These are phyloP conservation scores for Hapsidospora chrysogenum DNA, from an alignment of 495 filamentous ascomycete genomes.

Conservation along the genomic window DNA sequence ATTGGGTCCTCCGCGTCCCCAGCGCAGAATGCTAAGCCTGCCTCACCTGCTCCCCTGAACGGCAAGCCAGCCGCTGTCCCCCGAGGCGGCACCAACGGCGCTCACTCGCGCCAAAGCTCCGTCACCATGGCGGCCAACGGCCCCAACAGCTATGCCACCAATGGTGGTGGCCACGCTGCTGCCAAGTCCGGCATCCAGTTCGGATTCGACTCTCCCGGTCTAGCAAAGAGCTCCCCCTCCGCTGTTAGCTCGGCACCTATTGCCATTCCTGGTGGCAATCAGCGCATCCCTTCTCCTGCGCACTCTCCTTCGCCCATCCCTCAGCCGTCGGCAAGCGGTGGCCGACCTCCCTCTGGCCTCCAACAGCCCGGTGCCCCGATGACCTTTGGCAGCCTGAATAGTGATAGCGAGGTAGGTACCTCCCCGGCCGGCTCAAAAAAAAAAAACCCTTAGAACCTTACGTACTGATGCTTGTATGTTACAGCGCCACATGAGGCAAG, in stretches of 20 bases:
- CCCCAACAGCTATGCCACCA: conserved; percentile 59
- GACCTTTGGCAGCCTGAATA: conserved; percentile 72
- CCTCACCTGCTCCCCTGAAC: conserved; percentile 65
- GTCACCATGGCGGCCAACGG: conserved; percentile 75
- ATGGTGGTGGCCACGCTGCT: conserved; percentile 42
- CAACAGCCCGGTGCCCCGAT: conserved; percentile 44
- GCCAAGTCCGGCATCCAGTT: conserved; percentile 54
- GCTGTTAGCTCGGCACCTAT: conserved; percentile 40
- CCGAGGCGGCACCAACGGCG: conserved; percentile 43
- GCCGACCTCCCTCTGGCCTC: conserved; percentile 52
- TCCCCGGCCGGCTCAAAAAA: too few species aligned
- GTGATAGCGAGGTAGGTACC: conserved; percentile 60
- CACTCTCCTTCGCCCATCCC: conserved; percentile 82
- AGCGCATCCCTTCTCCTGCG: conserved; percentile 51
- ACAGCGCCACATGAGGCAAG: conserved; percentile 39
- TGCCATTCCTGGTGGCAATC: conserved; percentile 46
- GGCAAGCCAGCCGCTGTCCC: conserved; percentile 47
- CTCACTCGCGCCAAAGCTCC: conserved; percentile 64
- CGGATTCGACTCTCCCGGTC: conserved; percentile 61
- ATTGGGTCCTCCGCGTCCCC: conserved; percentile 45
- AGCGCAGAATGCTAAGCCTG: conserved; percentile 69
- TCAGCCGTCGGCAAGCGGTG: conserved; percentile 69
- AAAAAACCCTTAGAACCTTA: not conserved
- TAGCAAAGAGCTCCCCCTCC: conserved; percentile 41
- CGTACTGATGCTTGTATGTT: not conserved